Evolutionary conservation across 192 early-diverging fungal species (phyloP), one percentile per base, ranked within the genome.

Genomic region (Coemansia sp.): DNA sequence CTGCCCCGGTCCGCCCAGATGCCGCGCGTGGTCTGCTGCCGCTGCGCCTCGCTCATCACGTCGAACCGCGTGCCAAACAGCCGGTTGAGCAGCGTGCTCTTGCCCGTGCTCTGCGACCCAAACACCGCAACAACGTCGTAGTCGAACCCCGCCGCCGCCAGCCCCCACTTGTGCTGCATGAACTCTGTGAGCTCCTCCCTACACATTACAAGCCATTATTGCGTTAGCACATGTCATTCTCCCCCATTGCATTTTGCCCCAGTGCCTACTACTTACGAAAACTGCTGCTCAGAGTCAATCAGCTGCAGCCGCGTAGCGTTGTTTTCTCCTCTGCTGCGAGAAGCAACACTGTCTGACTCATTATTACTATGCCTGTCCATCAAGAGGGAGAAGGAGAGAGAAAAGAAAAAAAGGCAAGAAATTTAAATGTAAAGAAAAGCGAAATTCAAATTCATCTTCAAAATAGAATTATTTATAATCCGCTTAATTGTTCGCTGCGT

Each of bases 51-150:
- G 71, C 89, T 87, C 98, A 99, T 99, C 24, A 96, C 96, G 70
- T 96, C 96, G 70, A 99, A 99, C 49, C 77, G 79, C 27, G 98
- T 98, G 20, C 93, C 93, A 83, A 99, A 99, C 45, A 99, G 86
- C 35, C 91, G 79, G 76, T 99, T 99, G 25, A 99, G 81, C 37
- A 99, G 86, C 37, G 98, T 99, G 88, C 94, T 95, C 67, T 99
- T 99, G 39, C 98, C 98, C 6, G 96, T 98, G 85, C 92, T 94
- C 79, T 99, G 98, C 36, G 96, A 98, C 57, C 98, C 98, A 88
- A 99, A 98, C 31, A 99, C 96, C 17, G 98, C 96, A 6, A 98
- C 93, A 17, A 98, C 83, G 74, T 98, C 91, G 73, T 98, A 99
- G 74, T 97, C 90, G 64, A 99, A 99, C 17, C 98, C 98, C 40